These are phyloP conservation scores for Sarocladium kiliense DNA, from an alignment of 2,329 filamentous ascomycete species.

Conservation along the genomic window DNA sequence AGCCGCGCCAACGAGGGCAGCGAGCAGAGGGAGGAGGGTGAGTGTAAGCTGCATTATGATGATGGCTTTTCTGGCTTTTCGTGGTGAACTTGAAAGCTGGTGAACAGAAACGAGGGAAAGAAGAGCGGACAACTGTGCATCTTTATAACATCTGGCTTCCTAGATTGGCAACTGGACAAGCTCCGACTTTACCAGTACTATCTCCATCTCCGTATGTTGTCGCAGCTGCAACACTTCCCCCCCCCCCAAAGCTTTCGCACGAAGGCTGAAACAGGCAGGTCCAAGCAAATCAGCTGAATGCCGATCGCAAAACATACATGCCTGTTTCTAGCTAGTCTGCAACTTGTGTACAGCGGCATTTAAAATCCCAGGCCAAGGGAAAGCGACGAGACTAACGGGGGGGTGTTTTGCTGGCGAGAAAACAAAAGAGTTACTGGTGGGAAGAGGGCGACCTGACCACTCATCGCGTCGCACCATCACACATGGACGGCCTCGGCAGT, in stretches of 20 bases:
- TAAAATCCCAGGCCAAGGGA: not conserved
- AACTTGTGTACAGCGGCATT: not conserved
- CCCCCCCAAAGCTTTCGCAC: not conserved
- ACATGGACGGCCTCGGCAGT: not conserved
- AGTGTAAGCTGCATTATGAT: conserved; percentile 22
- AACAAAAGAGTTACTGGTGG: no score
- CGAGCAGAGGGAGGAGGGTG: conserved; percentile 21
- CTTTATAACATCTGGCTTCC: no score
- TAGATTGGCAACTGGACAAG: not conserved
- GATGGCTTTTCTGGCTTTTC: not conserved
- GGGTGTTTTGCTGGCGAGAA: not conserved
- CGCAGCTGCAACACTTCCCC: no score
- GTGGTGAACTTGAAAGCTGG: not conserved
- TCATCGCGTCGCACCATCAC: not conserved
- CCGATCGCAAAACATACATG: not conserved
- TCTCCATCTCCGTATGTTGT: no score
- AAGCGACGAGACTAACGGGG: not conserved
- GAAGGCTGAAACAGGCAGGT: conserved; percentile 6
- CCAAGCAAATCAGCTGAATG: conserved; percentile 1
- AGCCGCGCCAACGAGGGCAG: conserved; percentile 21
- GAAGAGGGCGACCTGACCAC: not conserved
- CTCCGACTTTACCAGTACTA: no score
- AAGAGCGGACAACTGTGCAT: not conserved
- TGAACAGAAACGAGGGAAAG: not conserved
- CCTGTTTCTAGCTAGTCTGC: not conserved